These are phyloP conservation scores for Panaeolus cyanescens DNA, from an alignment of 768 basidiomycete genomes.

Conservation along the genomic window DNA sequence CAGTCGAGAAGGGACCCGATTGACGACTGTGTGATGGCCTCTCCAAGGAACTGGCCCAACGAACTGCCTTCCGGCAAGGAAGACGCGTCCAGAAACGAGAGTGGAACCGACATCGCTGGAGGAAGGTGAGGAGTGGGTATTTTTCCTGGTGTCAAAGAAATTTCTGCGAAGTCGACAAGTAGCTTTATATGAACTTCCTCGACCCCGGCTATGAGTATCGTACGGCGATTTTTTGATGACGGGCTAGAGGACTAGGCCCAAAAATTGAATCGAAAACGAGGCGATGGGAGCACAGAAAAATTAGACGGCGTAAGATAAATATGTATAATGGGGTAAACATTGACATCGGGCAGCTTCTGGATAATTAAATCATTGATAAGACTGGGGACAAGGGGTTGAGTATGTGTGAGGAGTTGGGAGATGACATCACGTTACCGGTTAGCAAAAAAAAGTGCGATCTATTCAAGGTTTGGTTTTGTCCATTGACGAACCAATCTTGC, in stretches of 20 bases:
- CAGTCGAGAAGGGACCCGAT: conserved; percentile 42
- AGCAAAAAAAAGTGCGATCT: neutral
- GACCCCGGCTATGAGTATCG: neutral
- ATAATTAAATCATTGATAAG: neutral
- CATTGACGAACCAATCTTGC: neutral
- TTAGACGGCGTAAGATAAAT: conserved; percentile 1
- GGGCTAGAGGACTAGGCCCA: neutral
- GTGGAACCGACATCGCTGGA: conserved; percentile 31
- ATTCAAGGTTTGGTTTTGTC: neutral
- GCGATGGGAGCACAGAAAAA: neutral
- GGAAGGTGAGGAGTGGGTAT: neutral
- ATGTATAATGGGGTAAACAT: neutral
- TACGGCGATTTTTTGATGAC: neutral
- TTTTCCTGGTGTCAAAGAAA: neutral
- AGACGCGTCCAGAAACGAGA: conserved; percentile 31
- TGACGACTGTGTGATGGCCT: conserved; percentile 29
- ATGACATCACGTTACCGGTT: neutral
- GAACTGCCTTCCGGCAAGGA: conserved; percentile 26
- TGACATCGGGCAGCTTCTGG: neutral
- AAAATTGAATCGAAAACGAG: neutral
- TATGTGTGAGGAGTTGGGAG: neutral
- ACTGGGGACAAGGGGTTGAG: neutral
- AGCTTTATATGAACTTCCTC: neutral
- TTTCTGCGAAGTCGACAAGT: neutral
- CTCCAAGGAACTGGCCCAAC: conserved; percentile 39